Conservation (phyloP, 1,139 yeast genomes). For the Eremothecium coryli region DNA sequence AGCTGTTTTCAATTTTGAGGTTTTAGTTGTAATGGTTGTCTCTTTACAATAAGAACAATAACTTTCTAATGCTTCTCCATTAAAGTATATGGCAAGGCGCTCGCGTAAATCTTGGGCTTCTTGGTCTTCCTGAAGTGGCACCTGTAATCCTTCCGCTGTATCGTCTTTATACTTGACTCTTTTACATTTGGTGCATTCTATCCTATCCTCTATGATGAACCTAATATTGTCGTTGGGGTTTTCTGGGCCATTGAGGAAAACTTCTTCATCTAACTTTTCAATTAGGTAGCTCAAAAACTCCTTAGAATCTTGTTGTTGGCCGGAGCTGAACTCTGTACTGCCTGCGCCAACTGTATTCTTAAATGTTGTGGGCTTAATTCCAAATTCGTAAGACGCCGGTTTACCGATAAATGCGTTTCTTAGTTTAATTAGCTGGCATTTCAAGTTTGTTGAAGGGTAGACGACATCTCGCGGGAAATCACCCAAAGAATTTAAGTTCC, state of each 20-base stretch:
- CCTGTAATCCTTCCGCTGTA: conserved; percentile 56
- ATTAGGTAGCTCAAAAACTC: conserved; percentile 69
- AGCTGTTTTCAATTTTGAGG: conserved; percentile 49
- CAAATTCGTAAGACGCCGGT: conserved; percentile 54
- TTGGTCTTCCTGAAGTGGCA: conserved; percentile 43
- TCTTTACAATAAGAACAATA: conserved; percentile 54
- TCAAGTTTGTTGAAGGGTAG: conserved; percentile 57
- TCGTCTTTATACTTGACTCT: conserved; percentile 52
- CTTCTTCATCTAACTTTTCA: conserved; percentile 46
- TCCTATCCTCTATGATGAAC: conserved; percentile 55
- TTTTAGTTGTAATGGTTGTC: conserved; percentile 34
- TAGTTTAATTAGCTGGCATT: conserved; percentile 64
- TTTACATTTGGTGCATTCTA: conserved; percentile 54
- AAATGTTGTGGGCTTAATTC: conserved; percentile 68
- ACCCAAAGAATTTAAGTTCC: conserved; percentile 20
- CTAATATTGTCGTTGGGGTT: conserved; percentile 50
- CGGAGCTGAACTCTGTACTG: conserved; percentile 76
- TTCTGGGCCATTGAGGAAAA: conserved; percentile 25
- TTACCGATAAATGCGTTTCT: conserved; percentile 67
- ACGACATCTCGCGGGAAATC: conserved; percentile 31
- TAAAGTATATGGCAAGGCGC: conserved; percentile 39
- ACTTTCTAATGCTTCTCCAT: conserved; percentile 54
- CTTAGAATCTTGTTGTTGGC: conserved; percentile 90
- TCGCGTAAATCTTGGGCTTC: conserved; percentile 43
- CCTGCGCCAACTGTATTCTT: conserved; percentile 67